Base-by-base conservation (phyloP, 345 rosid species). In the Acer saccharum region DNA sequence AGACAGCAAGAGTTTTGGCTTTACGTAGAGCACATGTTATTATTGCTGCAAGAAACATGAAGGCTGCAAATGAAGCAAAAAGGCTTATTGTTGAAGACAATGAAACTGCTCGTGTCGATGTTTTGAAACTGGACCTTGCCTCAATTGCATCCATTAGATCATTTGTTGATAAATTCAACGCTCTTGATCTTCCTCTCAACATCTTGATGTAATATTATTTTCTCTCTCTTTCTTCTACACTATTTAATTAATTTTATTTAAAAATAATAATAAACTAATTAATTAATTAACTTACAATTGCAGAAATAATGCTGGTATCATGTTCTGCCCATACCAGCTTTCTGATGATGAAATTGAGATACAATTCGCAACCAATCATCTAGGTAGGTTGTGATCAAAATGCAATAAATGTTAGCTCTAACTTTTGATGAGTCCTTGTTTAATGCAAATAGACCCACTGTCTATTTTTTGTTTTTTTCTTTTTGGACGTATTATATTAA, bases 281-380 rank as follows among this genome's bases (percentile, higher is more conserved):
- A 35, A 35, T 35, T 35, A 35, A 35, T 16, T 71, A 32, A 69
- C 23, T 11, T 67, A 29, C 63, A 48, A 76, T 73, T 9, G 17
- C 83, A 93, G 98, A 83, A 93, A 93, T 89, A 93, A 93, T 79
- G 98, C 98, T 5, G 97, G 98, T 2, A 81, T 93, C 16, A 93
- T 93, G 98, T 89, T 89, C 83, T 93, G 97, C 73, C 98, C 98
- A 39, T 89, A 71, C 87, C 89, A 88, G 77, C 90, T 90, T 63
- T 85, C 93, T 7, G 89, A 86, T 77, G 98, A 93, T 78, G 95
- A 91, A 9, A 81, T 87, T 58, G 98, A 93, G 84, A 81, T 87
- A 75, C 98, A 93, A 25, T 90, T 93, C 74, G 97, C 94, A 3
- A 90, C 93, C 10, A 93, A 93, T 80, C 90, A 93, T 77, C 80